phyloP scores from a whole-genome alignment of 2,329 filamentous ascomycete species.

The Hypomyces perniciosus region DNA sequence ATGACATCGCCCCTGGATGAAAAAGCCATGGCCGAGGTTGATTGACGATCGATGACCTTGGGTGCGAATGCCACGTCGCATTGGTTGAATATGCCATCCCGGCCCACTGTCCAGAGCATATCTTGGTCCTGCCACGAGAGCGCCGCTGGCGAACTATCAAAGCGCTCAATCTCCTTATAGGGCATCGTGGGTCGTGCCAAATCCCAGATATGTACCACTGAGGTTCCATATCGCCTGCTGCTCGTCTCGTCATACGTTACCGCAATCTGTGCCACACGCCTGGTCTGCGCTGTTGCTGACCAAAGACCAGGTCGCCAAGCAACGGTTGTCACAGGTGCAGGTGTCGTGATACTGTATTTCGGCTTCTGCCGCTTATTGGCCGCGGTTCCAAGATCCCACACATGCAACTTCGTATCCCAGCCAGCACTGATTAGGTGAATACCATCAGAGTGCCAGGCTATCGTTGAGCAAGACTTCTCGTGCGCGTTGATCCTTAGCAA shows the following conservation, averaged over 20 bases:
- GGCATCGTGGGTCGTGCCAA: conserved; percentile 61
- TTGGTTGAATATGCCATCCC: conserved; percentile 57
- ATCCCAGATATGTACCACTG: conserved; percentile 61
- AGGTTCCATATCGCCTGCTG: conserved; percentile 48
- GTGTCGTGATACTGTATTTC: conserved; percentile 55
- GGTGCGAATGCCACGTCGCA: conserved; percentile 60
- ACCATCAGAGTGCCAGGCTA: conserved; percentile 64
- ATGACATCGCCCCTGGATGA: conserved; percentile 54
- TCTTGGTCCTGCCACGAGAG: conserved; percentile 61
- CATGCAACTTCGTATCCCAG: conserved; percentile 54
- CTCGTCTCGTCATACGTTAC: conserved; percentile 56
- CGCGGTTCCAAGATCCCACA: conserved; percentile 58
- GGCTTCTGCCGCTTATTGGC: conserved; percentile 60
- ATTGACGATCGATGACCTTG: conserved; percentile 56
- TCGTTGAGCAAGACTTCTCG: conserved; percentile 52
- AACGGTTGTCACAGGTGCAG: conserved; percentile 52
- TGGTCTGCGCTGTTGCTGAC: conserved; percentile 57
- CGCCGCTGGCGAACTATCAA: conserved; percentile 50
- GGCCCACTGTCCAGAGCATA: conserved; percentile 59
- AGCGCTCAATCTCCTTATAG: conserved; percentile 59
- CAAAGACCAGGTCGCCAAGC: conserved; percentile 60
- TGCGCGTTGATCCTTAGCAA: conserved; percentile 56
- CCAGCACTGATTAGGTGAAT: conserved; percentile 60
- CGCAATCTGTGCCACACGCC: conserved; percentile 55
- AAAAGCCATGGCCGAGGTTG: conserved; percentile 56